phyloP scores from a whole-genome alignment of 164 flowering plant species.

The Hamamelis virginiana region DNA sequence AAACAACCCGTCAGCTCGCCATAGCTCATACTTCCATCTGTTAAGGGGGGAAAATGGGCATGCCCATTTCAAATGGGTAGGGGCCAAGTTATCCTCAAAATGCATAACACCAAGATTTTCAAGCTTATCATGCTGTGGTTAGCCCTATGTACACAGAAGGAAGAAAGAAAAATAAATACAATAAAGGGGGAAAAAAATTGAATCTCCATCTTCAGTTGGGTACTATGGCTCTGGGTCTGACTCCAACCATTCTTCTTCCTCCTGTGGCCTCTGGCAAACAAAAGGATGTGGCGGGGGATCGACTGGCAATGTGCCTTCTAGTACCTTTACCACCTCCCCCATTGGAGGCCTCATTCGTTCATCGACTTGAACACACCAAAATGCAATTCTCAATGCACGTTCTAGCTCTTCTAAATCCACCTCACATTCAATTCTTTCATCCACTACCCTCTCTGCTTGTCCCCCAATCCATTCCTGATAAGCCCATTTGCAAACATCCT shows the following conservation, averaged over 20 bases:
- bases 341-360: slow-evolving; percentile 59
- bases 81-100: neutral
- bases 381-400: slow-evolving; percentile 53
- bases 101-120: neutral
- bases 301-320: slow-evolving; percentile 62
- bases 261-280: slow-evolving; percentile 15
- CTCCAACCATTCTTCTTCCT: slow-evolving; percentile 18
- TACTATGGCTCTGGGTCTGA: slow-evolving; percentile 6
- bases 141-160: slow-evolving; percentile 15
- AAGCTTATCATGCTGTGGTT: neutral
- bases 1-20: too few species aligned
- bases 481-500: slow-evolving; percentile 34
- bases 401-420: slow-evolving; percentile 48
- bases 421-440: slow-evolving; percentile 32
- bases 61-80: neutral
- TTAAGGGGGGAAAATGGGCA: too few species aligned
- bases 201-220: neutral
- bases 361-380: slow-evolving; percentile 69
- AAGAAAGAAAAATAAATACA: neutral
- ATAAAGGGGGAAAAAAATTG: neutral
- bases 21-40: too few species aligned
- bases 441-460: slow-evolving; percentile 27
- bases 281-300: slow-evolving; percentile 71
- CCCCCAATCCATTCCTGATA: slow-evolving; percentile 51
- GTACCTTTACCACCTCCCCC: slow-evolving; percentile 68